Evolutionary conservation across 129 eudicot species (phyloP).

Genomic region (Flaveria robusta): DNA sequence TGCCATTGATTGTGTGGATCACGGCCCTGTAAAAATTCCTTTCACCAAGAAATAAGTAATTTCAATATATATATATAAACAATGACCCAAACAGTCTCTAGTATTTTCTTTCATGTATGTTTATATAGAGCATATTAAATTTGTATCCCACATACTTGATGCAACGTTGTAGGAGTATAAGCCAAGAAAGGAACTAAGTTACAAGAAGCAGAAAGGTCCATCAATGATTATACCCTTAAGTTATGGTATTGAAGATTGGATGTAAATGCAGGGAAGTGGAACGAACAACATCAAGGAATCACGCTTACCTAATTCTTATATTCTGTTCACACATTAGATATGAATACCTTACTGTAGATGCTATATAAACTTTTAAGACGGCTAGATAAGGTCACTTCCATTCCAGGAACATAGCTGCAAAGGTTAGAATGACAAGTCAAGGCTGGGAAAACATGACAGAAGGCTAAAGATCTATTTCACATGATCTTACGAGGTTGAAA

Average conservation of each 20-base stretch:
- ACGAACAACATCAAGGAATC: slow-evolving; percentile 22
- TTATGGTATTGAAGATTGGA: neutral
- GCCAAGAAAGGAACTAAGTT: neutral
- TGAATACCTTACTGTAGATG: slow-evolving; percentile 80
- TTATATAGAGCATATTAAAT: too few relatives aligned
- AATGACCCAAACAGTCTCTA: too few relatives aligned
- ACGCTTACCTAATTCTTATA: slow-evolving; percentile 24
- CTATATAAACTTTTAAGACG: slow-evolving; percentile 95
- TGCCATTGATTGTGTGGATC: neutral
- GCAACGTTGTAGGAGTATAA: neutral
- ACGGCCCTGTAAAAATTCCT: neutral
- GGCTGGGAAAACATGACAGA: slow-evolving; percentile 23
- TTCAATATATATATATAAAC: too few relatives aligned
- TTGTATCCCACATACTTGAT: neutral
- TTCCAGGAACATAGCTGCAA: slow-evolving; percentile 94
- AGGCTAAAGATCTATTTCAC: slow-evolving; percentile 30
- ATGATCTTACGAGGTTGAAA: slow-evolving; percentile 85
- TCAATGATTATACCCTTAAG: neutral
- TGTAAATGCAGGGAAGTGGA: slow-evolving; percentile 6
- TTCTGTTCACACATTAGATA: slow-evolving; percentile 13
- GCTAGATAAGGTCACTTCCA: slow-evolving; percentile 92
- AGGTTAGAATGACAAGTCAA: slow-evolving; percentile 37
- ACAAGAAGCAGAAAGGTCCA: neutral
- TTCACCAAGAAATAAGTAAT: too few relatives aligned
- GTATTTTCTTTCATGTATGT: too few relatives aligned